phyloP scores from a whole-genome alignment of 805 yeast species.

The Barnettozyma siamensis region DNA sequence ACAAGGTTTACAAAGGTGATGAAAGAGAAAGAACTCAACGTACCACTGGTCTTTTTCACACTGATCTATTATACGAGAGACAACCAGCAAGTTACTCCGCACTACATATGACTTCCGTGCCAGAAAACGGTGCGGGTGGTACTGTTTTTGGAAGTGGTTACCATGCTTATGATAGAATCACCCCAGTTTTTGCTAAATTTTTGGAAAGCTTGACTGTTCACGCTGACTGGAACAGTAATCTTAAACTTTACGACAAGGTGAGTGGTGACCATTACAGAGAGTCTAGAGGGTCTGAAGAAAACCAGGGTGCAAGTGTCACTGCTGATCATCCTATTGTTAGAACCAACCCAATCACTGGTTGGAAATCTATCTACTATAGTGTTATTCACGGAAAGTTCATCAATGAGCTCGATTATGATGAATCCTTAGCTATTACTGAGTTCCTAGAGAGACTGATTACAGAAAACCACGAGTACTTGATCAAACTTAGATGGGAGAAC shows the following conservation, averaged over 20 bases:
- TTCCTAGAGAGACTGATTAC: conserved; percentile 2
- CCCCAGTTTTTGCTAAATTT: neutral
- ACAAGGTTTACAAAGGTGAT: conserved; percentile 3
- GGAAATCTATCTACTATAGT: conserved; percentile 3
- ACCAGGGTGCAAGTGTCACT: neutral
- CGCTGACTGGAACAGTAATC: conserved; percentile 3
- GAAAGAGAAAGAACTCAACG: conserved; percentile 1
- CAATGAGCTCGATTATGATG: conserved; percentile 4
- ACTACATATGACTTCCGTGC: conserved; percentile 1
- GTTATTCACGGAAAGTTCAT: conserved; percentile 4
- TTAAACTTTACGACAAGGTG: conserved; percentile 1
- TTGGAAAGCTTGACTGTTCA: conserved; percentile 3
- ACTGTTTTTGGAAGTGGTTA: conserved; percentile 5
- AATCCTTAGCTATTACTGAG: neutral
- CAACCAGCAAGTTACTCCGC: conserved; percentile 2
- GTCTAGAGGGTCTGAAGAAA: neutral
- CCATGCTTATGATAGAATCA: conserved; percentile 1
- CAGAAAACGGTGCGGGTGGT: conserved; percentile 4
- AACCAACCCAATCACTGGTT: conserved; percentile 3
- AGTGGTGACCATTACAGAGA: conserved; percentile 4
- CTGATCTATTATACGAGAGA: neutral
- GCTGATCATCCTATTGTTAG: conserved; percentile 4
- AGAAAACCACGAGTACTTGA: conserved; percentile 2
- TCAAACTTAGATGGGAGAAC: conserved; percentile 4
- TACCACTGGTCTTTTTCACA: conserved; percentile 3